A percentile compares a stretch with the other conserved stretches of the same genome.
Conservation (phyloP, 805 yeast genomes). For the Metschnikowia cerradonensis region DNA sequence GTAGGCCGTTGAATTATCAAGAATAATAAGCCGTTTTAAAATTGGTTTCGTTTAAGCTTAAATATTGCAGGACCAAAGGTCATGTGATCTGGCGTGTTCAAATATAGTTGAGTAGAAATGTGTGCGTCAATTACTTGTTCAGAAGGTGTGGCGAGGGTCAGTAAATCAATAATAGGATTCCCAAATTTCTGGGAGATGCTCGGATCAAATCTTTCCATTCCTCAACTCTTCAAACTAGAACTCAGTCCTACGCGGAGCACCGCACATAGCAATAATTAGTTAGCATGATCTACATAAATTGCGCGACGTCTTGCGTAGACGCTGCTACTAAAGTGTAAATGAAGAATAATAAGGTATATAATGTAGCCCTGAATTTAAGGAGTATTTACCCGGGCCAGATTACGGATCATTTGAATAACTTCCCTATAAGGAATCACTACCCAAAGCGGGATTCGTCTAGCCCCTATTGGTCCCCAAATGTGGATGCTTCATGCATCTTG, state of each 20-base stretch:
- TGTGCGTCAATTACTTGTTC: neutral
- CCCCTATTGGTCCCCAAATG: too few relatives aligned
- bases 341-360: neutral
- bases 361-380: neutral
- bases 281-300: constrained; percentile 1
- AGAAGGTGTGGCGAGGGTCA: neutral
- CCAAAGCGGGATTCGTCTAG: too few relatives aligned
- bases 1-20: neutral
- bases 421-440: too few relatives aligned
- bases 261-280: neutral
- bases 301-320: neutral
- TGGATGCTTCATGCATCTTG: neutral
- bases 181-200: neutral
- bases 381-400: neutral
- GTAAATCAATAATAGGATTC: neutral
- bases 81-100: neutral
- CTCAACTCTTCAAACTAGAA: neutral
- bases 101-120: neutral
- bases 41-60: neutral
- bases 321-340: neutral
- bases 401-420: neutral
- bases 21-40: neutral
- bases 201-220: neutral
- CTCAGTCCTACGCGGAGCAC: neutral
- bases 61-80: neutral